Percentiles rank a stretch among this genome's conserved stretches.
Conservation (phyloP, 129 eudicot species). For the Glebionis coronaria region DNA sequence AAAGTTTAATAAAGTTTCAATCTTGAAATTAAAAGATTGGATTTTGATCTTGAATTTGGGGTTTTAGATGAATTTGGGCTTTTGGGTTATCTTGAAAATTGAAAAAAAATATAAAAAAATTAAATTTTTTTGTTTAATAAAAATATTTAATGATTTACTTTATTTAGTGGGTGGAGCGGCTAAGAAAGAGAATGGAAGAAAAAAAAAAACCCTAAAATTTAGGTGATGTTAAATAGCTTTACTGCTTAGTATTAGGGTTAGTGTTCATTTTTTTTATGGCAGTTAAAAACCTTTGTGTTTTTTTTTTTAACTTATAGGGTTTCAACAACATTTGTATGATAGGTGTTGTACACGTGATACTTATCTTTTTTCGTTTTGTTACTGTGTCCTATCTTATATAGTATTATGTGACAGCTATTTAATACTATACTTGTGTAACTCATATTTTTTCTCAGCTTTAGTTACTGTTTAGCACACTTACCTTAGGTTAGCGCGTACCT, state of each 20-base stretch:
- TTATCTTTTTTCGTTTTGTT: not conserved
- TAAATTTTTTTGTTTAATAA: conserved; percentile 24
- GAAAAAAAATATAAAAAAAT: not conserved
- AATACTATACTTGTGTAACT: conserved; percentile 13
- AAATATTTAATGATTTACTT: conserved; percentile 7
- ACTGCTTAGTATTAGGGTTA: not conserved
- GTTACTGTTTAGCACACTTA: not conserved
- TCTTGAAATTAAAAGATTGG: not conserved
- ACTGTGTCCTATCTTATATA: conserved; percentile 1
- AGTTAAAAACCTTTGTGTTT: conserved; percentile 9
- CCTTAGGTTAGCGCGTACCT: too few species aligned
- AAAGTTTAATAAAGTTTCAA: conserved; percentile 5
- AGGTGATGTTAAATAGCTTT: conserved; percentile 1
- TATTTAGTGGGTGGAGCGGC: conserved; percentile 35
- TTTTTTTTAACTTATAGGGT: not conserved
- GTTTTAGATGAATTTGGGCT: conserved; percentile 2
- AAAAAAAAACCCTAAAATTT: not conserved
- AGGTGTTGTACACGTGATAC: conserved; percentile 26
- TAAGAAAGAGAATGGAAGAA: conserved; percentile 12
- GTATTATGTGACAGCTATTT: conserved; percentile 4
- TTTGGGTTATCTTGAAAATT: conserved; percentile 31
- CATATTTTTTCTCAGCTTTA: conserved; percentile 20
- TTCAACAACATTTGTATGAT: conserved; percentile 12
- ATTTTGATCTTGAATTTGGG: conserved; percentile 8
- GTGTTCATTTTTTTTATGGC: not conserved